These are phyloP conservation scores for Perkinsus marinus DNA, from an alignment of 169 alveolate genomes.

Conservation along the genomic window DNA sequence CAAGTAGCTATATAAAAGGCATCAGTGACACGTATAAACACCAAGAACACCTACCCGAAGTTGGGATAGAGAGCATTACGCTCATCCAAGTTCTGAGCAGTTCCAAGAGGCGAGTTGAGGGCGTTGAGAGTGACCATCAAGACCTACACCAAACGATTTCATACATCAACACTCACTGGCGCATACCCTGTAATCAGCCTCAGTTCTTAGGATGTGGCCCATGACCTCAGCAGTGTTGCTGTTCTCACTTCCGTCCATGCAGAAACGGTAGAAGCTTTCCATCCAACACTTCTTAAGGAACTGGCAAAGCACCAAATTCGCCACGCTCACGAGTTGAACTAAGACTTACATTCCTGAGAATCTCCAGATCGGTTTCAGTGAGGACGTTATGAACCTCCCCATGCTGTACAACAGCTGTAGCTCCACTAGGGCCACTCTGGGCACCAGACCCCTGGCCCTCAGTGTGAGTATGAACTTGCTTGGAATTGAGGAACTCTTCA, in stretches of 20 bases:
- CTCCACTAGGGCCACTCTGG: background rate
- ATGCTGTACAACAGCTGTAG: background rate
- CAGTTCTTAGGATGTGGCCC: constrained; percentile 73
- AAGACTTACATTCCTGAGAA: constrained; percentile 71
- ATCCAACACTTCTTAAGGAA: constrained; percentile 84
- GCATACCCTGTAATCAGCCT: constrained; percentile 64
- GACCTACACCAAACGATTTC: constrained; percentile 30
- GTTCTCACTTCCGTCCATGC: constrained; percentile 68
- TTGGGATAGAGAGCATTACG: constrained; percentile 68
- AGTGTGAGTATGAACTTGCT: background rate
- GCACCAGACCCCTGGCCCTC: background rate
- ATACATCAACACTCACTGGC: constrained; percentile 41
- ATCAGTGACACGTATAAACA: too few species aligned
- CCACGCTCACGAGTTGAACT: too few species aligned
- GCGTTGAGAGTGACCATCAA: constrained; percentile 35
- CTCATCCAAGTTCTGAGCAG: constrained; percentile 40
- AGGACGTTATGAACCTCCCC: background rate
- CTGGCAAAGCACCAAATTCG: too few species aligned
- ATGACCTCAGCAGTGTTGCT: constrained; percentile 56
- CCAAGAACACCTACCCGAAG: constrained; percentile 38
- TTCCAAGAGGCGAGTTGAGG: constrained; percentile 14
- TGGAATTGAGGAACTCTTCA: constrained; percentile 45
- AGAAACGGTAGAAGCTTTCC: constrained; percentile 80
- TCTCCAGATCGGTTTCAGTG: constrained; percentile 49
- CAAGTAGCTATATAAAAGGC: constrained; percentile 26